Conservation (phyloP, 176 grass and related monocot genomes). For the Aechmea fasciata region DNA sequence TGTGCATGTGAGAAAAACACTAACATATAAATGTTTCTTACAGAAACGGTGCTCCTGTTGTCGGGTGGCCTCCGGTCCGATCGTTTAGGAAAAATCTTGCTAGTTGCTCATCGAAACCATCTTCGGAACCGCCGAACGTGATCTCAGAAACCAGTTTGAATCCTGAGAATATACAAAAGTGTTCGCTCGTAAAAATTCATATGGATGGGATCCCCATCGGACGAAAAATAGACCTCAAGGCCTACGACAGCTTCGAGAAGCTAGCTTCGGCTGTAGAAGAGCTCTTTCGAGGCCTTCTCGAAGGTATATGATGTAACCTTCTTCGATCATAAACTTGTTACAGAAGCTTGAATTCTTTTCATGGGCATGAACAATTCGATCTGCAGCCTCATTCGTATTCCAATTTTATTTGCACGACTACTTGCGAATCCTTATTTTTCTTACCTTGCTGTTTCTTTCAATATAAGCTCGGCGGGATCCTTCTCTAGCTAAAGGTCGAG, state of each 20-base stretch:
- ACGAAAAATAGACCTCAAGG: conserved; percentile 61
- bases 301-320: conserved; percentile 26
- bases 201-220: conserved; percentile 95
- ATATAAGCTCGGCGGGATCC: conserved; percentile 35
- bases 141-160: conserved; percentile 10
- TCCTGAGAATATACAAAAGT: conserved; percentile 23
- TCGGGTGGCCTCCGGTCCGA: conserved; percentile 80
- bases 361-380: not conserved
- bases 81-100: conserved; percentile 65
- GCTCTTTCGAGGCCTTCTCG: conserved; percentile 73
- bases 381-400: not conserved
- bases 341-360: not conserved
- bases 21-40: not conserved
- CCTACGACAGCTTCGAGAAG: conserved; percentile 50
- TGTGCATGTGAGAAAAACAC: not conserved
- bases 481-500: conserved; percentile 7
- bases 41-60: conserved; percentile 44
- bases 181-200: conserved; percentile 80
- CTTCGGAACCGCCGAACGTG: conserved; percentile 13
- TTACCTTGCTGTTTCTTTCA: not conserved
- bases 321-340: not conserved
- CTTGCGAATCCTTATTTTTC: not conserved
- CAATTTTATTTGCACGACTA: not conserved
- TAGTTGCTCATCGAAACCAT: conserved; percentile 28
- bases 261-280: conserved; percentile 57